phyloP scores from a whole-genome alignment of 208 protist genomes.

The Trypanosoma vivax region DNA sequence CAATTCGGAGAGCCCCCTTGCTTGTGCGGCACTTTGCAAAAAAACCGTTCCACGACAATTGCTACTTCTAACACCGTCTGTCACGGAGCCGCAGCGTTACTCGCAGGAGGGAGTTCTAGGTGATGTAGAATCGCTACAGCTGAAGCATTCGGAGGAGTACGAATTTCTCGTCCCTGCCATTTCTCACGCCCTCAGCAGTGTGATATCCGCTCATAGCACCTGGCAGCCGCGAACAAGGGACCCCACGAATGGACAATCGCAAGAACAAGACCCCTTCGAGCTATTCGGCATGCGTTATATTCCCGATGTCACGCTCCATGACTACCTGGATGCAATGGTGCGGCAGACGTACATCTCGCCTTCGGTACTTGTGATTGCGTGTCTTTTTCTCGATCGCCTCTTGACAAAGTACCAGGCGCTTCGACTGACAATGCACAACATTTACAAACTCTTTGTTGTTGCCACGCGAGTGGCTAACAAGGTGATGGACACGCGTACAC shows the following conservation, averaged over 20 bases:
- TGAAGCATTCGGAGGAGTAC: slow-evolving; percentile 69
- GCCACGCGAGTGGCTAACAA: slow-evolving; percentile 59
- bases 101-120: slow-evolving; percentile 31
- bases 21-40: background rate
- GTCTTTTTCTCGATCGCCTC: slow-evolving; percentile 63
- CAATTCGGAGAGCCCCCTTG: background rate
- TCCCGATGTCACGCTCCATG: slow-evolving; percentile 31
- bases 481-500: slow-evolving; percentile 62
- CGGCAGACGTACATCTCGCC: slow-evolving; percentile 72
- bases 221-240: slow-evolving; percentile 11
- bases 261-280: slow-evolving; percentile 11
- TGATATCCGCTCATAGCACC: slow-evolving; percentile 39
- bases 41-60: slow-evolving; percentile 5
- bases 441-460: slow-evolving; percentile 59
- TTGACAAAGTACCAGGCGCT: slow-evolving; percentile 25
- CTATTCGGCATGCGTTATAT: slow-evolving; percentile 34
- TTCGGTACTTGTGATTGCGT: slow-evolving; percentile 48
- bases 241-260: background rate
- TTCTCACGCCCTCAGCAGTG: slow-evolving; percentile 30
- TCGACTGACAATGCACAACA: slow-evolving; percentile 36
- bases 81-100: slow-evolving; percentile 26
- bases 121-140: slow-evolving; percentile 63
- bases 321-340: slow-evolving; percentile 58
- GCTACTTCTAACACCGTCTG: slow-evolving; percentile 33
- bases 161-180: slow-evolving; percentile 48